phyloP scores from a whole-genome alignment of 2,329 filamentous ascomycete species.

The Aspergillus cejpii region DNA sequence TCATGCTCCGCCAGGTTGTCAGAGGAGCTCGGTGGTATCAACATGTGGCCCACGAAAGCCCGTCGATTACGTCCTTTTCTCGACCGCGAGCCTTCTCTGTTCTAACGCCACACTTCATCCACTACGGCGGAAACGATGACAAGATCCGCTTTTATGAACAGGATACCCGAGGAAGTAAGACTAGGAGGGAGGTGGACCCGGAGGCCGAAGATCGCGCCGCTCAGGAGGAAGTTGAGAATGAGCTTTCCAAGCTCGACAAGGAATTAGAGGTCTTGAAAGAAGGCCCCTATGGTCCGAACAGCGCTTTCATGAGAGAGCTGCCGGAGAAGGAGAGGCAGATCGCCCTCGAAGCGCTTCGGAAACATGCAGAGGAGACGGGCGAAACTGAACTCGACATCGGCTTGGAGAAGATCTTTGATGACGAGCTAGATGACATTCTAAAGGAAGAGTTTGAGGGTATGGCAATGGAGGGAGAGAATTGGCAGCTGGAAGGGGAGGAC shows the following conservation, averaged over 20 bases:
- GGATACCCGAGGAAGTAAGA: constrained; percentile 31
- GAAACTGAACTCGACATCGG: constrained; percentile 19
- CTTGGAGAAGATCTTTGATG: constrained; percentile 36
- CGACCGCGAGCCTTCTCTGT: constrained; percentile 28
- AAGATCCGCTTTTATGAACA: constrained; percentile 43
- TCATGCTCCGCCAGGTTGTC: constrained; percentile 42
- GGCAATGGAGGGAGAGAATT: constrained; percentile 34
- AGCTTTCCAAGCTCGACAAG: constrained; percentile 36
- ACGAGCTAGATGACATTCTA: constrained; percentile 39
- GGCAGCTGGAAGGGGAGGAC: constrained; percentile 23
- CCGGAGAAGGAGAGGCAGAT: constrained; percentile 38
- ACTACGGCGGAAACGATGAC: constrained; percentile 35
- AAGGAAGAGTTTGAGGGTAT: constrained; percentile 35
- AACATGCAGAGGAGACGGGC: constrained; percentile 36
- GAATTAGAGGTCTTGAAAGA: constrained; percentile 38
- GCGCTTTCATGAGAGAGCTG: constrained; percentile 39
- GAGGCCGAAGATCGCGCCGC: constrained; percentile 37
- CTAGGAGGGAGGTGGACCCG: constrained; percentile 33
- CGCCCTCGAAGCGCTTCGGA: constrained; percentile 38
- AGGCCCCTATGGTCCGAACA: constrained; percentile 40
- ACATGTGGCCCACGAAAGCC: constrained; percentile 34
- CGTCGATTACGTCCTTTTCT: constrained; percentile 22
- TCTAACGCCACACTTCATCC: constrained; percentile 24
- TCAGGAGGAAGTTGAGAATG: constrained; percentile 30
- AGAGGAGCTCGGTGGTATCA: constrained; percentile 42